Percentiles rank a stretch among this genome's conserved stretches.
These are phyloP conservation scores for Colletotrichum navitas DNA, from an alignment of 2,329 filamentous ascomycete genomes.

Conservation along the genomic window DNA sequence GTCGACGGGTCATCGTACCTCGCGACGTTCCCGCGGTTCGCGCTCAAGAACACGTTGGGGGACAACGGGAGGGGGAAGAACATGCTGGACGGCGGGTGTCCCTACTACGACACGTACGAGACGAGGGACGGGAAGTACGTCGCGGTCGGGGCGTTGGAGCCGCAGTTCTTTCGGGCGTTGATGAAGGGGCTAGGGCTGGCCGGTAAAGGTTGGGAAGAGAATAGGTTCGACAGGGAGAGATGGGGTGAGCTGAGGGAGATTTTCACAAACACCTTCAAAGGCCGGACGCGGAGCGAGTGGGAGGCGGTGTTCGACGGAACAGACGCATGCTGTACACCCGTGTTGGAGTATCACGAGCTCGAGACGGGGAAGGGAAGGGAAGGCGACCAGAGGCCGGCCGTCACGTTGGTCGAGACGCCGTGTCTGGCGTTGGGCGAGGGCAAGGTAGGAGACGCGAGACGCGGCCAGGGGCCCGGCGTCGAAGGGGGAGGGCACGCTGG, in stretches of 20 bases:
- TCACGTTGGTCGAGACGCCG: conserved; percentile 78
- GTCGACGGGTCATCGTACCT: conserved; percentile 89
- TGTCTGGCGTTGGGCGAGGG: conserved; percentile 70
- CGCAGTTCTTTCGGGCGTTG: conserved; percentile 82
- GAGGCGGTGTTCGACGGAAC: conserved; percentile 88
- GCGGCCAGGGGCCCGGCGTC: conserved; percentile 75
- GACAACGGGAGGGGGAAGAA: conserved; percentile 77
- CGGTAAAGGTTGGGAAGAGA: conserved; percentile 62
- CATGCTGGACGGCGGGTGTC: conserved; percentile 84
- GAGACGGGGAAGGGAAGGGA: conserved; percentile 64
- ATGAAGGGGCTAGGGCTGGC: conserved; percentile 75
- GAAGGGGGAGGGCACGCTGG: conserved; percentile 77
- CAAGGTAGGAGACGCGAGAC: conserved; percentile 53
- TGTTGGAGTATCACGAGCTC: conserved; percentile 81
- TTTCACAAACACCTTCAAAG: conserved; percentile 74
- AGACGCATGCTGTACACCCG: conserved; percentile 93
- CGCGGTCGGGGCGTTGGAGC: conserved; percentile 91
- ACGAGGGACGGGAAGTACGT: conserved; percentile 84
- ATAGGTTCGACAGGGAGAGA: conserved; percentile 68
- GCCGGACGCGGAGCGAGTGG: conserved; percentile 82
- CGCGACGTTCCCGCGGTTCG: conserved; percentile 80
- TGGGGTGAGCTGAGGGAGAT: conserved; percentile 77
- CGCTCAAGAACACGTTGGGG: conserved; percentile 73
- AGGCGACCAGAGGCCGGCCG: conserved; percentile 78
- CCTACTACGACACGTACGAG: conserved; percentile 91